Evolutionary conservation across 108 stramenopile species (phyloP).

Genomic region (Nitzschia sp.): DNA sequence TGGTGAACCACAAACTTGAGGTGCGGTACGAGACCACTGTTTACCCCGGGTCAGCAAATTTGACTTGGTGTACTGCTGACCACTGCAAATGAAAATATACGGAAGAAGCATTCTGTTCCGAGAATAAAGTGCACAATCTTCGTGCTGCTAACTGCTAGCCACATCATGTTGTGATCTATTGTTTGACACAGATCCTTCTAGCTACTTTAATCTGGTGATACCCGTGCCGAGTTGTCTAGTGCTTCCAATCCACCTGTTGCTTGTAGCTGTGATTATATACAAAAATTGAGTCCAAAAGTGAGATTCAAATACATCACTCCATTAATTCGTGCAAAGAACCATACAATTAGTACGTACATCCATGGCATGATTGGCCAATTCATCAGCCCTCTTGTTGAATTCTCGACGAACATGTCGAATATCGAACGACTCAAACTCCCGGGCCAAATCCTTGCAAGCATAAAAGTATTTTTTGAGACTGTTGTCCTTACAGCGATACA

Average conservation of each 20-base stretch:
- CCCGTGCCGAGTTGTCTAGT: no score
- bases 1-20: no score
- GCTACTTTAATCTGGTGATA: no score
- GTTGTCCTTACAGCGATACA: slow-evolving; percentile 51
- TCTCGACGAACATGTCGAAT: slow-evolving; percentile 63
- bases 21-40: no score
- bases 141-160: no score
- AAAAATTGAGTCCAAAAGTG: not conserved
- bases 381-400: slow-evolving; percentile 76
- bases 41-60: no score
- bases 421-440: slow-evolving; percentile 53
- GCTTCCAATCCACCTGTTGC: slow-evolving; percentile 7
- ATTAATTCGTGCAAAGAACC: slow-evolving; percentile 1
- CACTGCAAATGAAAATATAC: no score
- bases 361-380: slow-evolving; percentile 83
- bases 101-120: no score
- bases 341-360: slow-evolving; percentile 30
- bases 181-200: no score
- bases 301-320: not conserved
- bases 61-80: no score
- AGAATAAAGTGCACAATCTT: no score
- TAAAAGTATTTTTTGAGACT: slow-evolving; percentile 43
- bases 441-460: slow-evolving; percentile 31
- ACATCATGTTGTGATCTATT: no score
- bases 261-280: not conserved